A percentile compares a stretch with the other conserved stretches of the same genome.
Evolutionary conservation across 257 asterid genomes (phyloP).

Genomic region (Solanum piurae): DNA sequence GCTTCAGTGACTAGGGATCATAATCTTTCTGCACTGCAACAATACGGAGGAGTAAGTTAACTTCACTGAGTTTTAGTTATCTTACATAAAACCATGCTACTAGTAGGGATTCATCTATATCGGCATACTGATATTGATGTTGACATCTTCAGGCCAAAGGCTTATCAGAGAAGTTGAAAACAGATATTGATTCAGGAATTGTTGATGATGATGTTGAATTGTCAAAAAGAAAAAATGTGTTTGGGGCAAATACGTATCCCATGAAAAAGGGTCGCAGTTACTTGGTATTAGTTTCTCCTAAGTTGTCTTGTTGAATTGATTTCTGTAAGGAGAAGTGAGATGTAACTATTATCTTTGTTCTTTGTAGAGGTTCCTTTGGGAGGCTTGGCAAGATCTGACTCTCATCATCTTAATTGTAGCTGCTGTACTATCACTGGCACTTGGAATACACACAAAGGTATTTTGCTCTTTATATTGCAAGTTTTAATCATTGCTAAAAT

Average conservation of each 20-base stretch:
- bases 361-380: slow-evolving; percentile 83
- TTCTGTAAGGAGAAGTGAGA: neutral
- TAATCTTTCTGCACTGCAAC: slow-evolving; percentile 51
- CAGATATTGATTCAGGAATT: slow-evolving; percentile 57
- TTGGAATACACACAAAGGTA: slow-evolving; percentile 86
- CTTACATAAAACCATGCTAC: neutral
- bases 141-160: slow-evolving; percentile 52
- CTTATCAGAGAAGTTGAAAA: slow-evolving; percentile 48
- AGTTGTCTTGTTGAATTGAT: neutral
- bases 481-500: neutral
- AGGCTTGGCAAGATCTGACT: slow-evolving; percentile 92
- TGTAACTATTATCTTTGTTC: slow-evolving; percentile 2
- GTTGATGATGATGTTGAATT: slow-evolving; percentile 45
- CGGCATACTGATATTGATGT: neutral
- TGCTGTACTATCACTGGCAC: slow-evolving; percentile 72
- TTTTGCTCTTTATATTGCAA: neutral
- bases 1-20: slow-evolving; percentile 68
- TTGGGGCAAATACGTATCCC: slow-evolving; percentile 88
- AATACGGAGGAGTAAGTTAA: slow-evolving; percentile 75
- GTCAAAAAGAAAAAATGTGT: slow-evolving; percentile 40
- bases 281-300: slow-evolving; percentile 37
- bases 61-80: neutral
- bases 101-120: neutral
- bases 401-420: slow-evolving; percentile 83
- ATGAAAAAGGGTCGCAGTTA: slow-evolving; percentile 73